These are phyloP conservation scores for Stachybotrys chlorohalonatus DNA, from an alignment of 2,329 filamentous ascomycete genomes.

Conservation along the genomic window DNA sequence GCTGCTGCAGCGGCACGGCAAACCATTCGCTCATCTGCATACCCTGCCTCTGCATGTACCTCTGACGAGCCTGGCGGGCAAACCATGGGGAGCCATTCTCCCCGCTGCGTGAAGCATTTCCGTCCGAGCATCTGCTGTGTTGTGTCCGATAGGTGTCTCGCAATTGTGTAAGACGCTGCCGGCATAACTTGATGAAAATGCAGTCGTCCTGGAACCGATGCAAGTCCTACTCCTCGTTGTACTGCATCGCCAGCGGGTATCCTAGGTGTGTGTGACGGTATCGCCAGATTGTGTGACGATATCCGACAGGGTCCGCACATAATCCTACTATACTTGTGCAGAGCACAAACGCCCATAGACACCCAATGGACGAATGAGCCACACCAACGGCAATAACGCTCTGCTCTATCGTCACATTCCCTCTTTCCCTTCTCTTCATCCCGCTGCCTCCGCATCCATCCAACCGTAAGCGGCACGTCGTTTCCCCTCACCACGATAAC, in stretches of 20 bases:
- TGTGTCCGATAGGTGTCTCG: too few relatives aligned
- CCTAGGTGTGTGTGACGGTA: background rate
- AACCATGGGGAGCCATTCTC: too few relatives aligned
- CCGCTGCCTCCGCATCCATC: background rate
- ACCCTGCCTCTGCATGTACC: too few relatives aligned
- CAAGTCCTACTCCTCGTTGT: too few relatives aligned
- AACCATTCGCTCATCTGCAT: background rate
- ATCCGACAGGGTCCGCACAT: background rate
- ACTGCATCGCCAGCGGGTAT: too few relatives aligned
- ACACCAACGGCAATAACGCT: background rate
- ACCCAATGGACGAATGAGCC: background rate
- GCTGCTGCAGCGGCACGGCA: background rate
- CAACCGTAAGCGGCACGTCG: background rate
- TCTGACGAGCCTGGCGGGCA: too few relatives aligned
- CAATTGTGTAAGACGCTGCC: too few relatives aligned
- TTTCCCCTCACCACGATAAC: background rate
- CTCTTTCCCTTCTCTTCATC: background rate
- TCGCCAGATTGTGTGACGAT: background rate
- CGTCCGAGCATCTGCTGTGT: too few relatives aligned
- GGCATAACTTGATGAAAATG: too few relatives aligned
- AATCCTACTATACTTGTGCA: background rate
- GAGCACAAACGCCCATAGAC: background rate
- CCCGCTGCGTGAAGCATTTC: too few relatives aligned
- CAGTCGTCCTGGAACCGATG: too few relatives aligned
- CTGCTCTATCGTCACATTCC: too few relatives aligned